Evolutionary conservation across 306 rosid species (phyloP), one percentile per base, ranked within the genome.

Genomic region (Notholithocarpus densiflorus): DNA sequence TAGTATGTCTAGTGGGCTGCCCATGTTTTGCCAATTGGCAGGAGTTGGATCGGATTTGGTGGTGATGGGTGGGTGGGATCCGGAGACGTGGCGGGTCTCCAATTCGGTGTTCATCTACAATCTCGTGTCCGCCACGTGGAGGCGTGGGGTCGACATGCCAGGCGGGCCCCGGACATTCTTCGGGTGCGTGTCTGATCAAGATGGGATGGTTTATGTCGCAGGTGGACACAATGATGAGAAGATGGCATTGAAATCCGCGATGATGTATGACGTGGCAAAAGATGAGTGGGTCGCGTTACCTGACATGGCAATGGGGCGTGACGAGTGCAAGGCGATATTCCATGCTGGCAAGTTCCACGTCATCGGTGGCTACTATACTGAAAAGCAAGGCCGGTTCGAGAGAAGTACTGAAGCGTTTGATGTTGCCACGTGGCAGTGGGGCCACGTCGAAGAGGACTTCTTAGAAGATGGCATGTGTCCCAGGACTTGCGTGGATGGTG

Each of bases 191-290:
- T 82, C 93, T 0, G 97, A 91, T 61, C 73, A 26, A 0, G 81
- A 83, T 6, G 86, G 48, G 1, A 71, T 55, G 72, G 89, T 91
- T 6, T 93, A 57, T 29, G 85, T 91, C 0, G 93, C 90, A 0
- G 98, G 98, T 0, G 98, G 98, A 0, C 98, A 93, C 19, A 89
- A 93, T 1, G 88, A 80, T 0, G 88, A 85, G 21, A 93, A 93
- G 72, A 85, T 87, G 29, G 97, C 97, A 1, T 68, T 93, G 68
- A 91, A 37, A 21, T 90, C 98, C 0, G 91, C 86, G 0, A 12
- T 84, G 21, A 85, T 72, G 2, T 93, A 91, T 48, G 88, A 91
- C 29, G 92, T 93, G 81, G 75, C 73, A 1, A 59, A 37, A 0
- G 86, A 93, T 18, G 32, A 27, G 78, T 93, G 98, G 98, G 19